phyloP scores from a whole-genome alignment of 768 basidiomycete species.

The Amanita brunnescens region DNA sequence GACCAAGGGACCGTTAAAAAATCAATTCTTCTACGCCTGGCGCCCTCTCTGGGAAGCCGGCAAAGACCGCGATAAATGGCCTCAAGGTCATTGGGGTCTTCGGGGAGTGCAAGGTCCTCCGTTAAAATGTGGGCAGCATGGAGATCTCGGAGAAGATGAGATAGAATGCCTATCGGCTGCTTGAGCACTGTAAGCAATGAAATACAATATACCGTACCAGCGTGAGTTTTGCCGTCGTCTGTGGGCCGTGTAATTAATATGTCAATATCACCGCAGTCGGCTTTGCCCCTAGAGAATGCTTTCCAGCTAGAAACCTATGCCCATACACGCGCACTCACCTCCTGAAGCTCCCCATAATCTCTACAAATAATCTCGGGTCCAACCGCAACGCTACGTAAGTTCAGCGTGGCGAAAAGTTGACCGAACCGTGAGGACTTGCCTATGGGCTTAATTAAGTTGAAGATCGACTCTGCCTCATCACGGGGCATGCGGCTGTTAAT shows the following conservation, averaged over 20 bases:
- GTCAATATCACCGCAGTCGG: constrained; percentile 87
- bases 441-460: constrained; percentile 58
- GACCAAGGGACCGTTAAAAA: constrained; percentile 77
- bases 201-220: constrained; percentile 33
- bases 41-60: constrained; percentile 34
- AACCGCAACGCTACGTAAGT: constrained; percentile 48
- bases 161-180: constrained; percentile 46
- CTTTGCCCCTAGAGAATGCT: constrained; percentile 51
- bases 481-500: constrained; percentile 83
- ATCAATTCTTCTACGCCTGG: constrained; percentile 69
- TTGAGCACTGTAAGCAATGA: background rate
- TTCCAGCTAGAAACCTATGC: background rate
- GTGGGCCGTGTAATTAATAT: constrained; percentile 74
- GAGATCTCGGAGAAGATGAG: constrained; percentile 46
- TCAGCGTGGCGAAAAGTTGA: constrained; percentile 1
- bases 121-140: constrained; percentile 57
- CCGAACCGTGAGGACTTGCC: constrained; percentile 32
- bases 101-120: constrained; percentile 70
- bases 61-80: constrained; percentile 79
- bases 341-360: constrained; percentile 90
- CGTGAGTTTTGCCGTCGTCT: constrained; percentile 66
- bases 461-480: constrained; percentile 67
- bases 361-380: constrained; percentile 63
- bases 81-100: constrained; percentile 61
- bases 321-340: constrained; percentile 30